Percentiles rank a stretch among this genome's conserved stretches.
Conservation (phyloP, 1,139 yeast species). For the Hemisphaericaspora xylanilytica region DNA sequence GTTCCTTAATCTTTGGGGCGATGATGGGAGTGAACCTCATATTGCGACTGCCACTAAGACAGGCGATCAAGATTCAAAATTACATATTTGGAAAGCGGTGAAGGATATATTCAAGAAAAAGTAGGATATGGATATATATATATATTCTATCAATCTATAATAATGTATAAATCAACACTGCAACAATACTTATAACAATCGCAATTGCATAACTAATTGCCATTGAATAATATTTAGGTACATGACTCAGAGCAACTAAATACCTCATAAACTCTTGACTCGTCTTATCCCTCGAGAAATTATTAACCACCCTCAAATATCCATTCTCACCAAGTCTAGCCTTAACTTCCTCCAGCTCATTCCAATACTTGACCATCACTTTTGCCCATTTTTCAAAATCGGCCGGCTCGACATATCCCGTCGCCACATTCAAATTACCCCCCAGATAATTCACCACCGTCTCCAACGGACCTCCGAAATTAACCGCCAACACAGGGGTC, state of each 20-base stretch:
- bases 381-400: conserved; percentile 62
- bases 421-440: conserved; percentile 44
- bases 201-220: conserved; percentile 1
- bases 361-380: conserved; percentile 46
- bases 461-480: conserved; percentile 92
- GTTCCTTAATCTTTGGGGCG: conserved; percentile 12
- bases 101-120: conserved; percentile 28
- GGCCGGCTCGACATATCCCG: conserved; percentile 73
- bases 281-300: conserved; percentile 65
- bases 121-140: background rate
- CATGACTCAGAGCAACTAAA: conserved; percentile 9
- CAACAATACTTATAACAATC: conserved; percentile 9
- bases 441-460: conserved; percentile 54
- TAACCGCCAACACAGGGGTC: conserved; percentile 81
- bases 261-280: conserved; percentile 45
- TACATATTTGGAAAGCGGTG: conserved; percentile 35
- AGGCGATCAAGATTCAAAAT: conserved; percentile 20
- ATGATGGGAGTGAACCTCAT: conserved; percentile 3
- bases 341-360: conserved; percentile 27
- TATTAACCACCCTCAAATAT: conserved; percentile 43
- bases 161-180: conserved; percentile 8
- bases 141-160: conserved; percentile 4
- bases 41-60: background rate
- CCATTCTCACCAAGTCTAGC: conserved; percentile 49
- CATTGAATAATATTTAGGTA: background rate